These are phyloP conservation scores for Kodamaea sagamina DNA, from an alignment of 805 yeast species.

Conservation along the genomic window DNA sequence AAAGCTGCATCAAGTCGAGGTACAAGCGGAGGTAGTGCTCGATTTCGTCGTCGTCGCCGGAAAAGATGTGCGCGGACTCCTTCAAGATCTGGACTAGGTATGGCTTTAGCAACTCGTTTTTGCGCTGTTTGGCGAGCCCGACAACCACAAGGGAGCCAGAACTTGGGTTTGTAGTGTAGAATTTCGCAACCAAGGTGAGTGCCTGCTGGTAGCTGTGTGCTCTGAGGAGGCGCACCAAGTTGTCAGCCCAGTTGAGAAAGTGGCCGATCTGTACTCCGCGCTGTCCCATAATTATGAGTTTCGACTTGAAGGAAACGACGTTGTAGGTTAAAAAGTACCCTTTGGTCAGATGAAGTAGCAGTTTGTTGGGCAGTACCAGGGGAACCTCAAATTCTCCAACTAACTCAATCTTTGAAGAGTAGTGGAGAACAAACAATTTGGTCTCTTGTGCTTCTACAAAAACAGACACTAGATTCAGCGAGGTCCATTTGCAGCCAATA, in stretches of 20 bases:
- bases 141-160: slow-evolving; percentile 49
- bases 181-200: slow-evolving; percentile 53
- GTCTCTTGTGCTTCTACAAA: background rate
- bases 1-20: slow-evolving; percentile 17
- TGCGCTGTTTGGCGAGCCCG: slow-evolving; percentile 46
- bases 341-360: background rate
- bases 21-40: slow-evolving; percentile 16
- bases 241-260: slow-evolving; percentile 70
- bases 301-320: slow-evolving; percentile 10
- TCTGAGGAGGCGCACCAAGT: slow-evolving; percentile 49
- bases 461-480: slow-evolving; percentile 24
- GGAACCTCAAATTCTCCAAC: slow-evolving; percentile 3
- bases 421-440: background rate
- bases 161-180: slow-evolving; percentile 46
- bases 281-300: slow-evolving; percentile 3
- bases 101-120: slow-evolving; percentile 53
- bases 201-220: slow-evolving; percentile 54
- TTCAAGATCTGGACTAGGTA: slow-evolving; percentile 59
- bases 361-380: background rate
- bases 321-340: slow-evolving; percentile 1
- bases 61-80: slow-evolving; percentile 50
- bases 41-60: slow-evolving; percentile 15
- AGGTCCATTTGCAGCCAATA: slow-evolving; percentile 58
- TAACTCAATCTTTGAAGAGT: background rate
- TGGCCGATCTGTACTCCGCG: slow-evolving; percentile 53